Percentiles rank a stretch among this genome's conserved stretches.
Evolutionary conservation across 352 stramenopile genomes (phyloP).

Genomic region (Pythium aphanidermatum): DNA sequence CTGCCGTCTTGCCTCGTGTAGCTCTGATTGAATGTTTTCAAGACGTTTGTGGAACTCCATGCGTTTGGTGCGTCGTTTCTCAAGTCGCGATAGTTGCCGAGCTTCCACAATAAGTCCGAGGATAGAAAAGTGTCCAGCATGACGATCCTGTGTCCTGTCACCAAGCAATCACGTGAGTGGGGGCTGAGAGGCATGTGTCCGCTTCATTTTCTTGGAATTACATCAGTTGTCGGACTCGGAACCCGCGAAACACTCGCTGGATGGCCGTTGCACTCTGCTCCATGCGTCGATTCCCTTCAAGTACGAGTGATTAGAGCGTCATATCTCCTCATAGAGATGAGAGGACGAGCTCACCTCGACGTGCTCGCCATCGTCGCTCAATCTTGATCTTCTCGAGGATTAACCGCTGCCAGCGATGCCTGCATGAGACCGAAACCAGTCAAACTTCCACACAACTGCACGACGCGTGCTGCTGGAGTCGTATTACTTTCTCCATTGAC

Average conservation of each 20-base stretch:
- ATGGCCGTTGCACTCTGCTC: constrained; percentile 29
- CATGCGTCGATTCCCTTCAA: constrained; percentile 20
- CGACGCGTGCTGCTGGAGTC: neutral
- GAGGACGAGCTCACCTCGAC: constrained; percentile 17
- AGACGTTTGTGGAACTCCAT: constrained; percentile 21
- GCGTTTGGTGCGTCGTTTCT: constrained; percentile 15
- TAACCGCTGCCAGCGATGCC: constrained; percentile 15
- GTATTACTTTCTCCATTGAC: constrained; percentile 19
- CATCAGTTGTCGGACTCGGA: constrained; percentile 22
- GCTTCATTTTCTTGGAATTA: constrained; percentile 10
- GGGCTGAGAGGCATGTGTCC: too few relatives aligned
- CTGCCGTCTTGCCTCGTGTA: constrained; percentile 16
- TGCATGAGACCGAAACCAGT: neutral
- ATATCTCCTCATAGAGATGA: too few relatives aligned
- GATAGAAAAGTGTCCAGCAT: constrained; percentile 3
- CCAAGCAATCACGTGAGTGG: too few relatives aligned
- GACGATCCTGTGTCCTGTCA: constrained; percentile 2
- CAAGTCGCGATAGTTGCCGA: constrained; percentile 19
- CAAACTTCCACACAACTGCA: neutral
- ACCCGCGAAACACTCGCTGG: constrained; percentile 41
- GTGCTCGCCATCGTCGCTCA: constrained; percentile 24
- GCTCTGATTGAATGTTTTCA: constrained; percentile 7
- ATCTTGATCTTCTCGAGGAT: constrained; percentile 22
- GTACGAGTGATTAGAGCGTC: neutral
- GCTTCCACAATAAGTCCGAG: constrained; percentile 4